phyloP scores from a whole-genome alignment of 2,329 filamentous ascomycete genomes.

The Fusarium sarcochroum region DNA sequence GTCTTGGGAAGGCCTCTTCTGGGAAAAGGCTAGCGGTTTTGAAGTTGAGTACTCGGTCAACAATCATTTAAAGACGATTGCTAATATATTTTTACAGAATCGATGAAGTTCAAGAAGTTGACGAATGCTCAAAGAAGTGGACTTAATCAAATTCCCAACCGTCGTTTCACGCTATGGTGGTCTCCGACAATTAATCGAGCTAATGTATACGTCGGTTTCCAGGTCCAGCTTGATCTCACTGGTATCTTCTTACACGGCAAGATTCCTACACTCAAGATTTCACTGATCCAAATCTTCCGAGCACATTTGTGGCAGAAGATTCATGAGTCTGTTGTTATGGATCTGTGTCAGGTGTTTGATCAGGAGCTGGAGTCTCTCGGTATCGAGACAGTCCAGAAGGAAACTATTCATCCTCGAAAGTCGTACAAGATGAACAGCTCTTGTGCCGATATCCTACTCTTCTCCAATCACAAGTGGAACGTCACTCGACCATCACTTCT shows the following conservation, averaged over 20 bases:
- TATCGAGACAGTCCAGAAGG: constrained; percentile 98
- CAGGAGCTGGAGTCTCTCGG: constrained; percentile 95
- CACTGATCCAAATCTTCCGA: constrained; percentile 98
- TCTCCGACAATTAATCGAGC: constrained; percentile 92
- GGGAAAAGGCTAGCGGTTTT: constrained; percentile 73
- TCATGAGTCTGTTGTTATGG: constrained; percentile 98
- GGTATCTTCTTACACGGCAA: constrained; percentile 99
- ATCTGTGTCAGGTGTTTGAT: constrained; percentile 97
- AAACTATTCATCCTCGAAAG: constrained; percentile 98
- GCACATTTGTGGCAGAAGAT: constrained; percentile 99
- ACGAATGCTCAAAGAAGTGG: constrained; percentile 97
- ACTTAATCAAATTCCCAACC: constrained; percentile 98
- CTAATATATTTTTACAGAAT: no score
- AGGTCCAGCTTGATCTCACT: constrained; percentile 96
- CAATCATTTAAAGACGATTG: no score
- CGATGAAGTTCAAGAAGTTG: constrained; percentile 99
- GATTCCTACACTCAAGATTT: constrained; percentile 98
- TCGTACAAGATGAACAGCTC: constrained; percentile 99
- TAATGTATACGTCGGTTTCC: constrained; percentile 99
- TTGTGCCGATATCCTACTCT: constrained; percentile 95
- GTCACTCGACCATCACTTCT: constrained; percentile 93
- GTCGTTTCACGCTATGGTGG: constrained; percentile 99
- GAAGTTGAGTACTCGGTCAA: no score
- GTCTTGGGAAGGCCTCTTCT: constrained; percentile 96
- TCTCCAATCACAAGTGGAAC: constrained; percentile 99